Evolutionary conservation across 306 rosid genomes (phyloP).

Genomic region (Spatholobus suberectus): DNA sequence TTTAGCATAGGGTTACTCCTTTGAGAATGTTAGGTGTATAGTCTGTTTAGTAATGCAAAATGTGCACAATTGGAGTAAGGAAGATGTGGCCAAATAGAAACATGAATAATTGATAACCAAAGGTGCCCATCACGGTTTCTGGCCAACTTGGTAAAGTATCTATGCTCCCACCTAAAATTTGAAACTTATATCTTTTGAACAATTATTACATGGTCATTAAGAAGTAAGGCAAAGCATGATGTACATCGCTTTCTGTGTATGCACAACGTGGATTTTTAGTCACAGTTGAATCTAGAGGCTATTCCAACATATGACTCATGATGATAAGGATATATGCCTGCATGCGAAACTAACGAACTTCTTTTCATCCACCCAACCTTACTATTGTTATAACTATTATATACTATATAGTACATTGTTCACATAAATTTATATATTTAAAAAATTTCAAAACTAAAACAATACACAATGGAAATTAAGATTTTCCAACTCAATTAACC

Average conservation of each 20-base stretch:
- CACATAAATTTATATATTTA: background rate
- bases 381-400: background rate
- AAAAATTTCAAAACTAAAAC: background rate
- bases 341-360: constrained; percentile 26
- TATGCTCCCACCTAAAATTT: constrained; percentile 41
- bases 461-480: background rate
- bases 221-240: constrained; percentile 19
- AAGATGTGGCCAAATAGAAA: constrained; percentile 32
- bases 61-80: constrained; percentile 27
- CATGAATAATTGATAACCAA: constrained; percentile 21
- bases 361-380: constrained; percentile 9
- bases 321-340: constrained; percentile 7
- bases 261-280: constrained; percentile 24
- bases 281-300: constrained; percentile 8
- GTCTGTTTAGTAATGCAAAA: constrained; percentile 22
- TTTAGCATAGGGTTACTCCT: constrained; percentile 13
- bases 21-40: background rate
- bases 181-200: constrained; percentile 29
- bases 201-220: constrained; percentile 37
- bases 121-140: constrained; percentile 32
- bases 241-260: background rate
- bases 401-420: background rate
- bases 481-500: constrained; percentile 18
- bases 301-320: constrained; percentile 19
- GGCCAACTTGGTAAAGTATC: constrained; percentile 26